Evolutionary conservation across 1,284 basidiomycete species (phyloP).

Genomic region (Ceratobasidium sp.): DNA sequence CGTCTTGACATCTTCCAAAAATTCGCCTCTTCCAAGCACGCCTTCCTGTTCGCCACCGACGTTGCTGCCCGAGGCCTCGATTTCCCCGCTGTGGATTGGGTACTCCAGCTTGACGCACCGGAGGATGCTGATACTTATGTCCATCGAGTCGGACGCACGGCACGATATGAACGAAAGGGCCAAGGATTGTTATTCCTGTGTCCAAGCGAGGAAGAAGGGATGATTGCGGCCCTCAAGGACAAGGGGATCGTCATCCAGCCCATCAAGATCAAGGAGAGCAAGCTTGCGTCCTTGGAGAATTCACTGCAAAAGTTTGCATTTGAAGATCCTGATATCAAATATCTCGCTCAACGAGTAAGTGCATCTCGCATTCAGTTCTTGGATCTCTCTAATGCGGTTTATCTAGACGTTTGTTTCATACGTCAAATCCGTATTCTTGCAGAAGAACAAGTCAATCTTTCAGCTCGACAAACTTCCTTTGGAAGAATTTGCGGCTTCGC

Average conservation of each 20-base stretch:
- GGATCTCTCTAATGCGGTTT: neutral
- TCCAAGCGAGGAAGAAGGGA: conserved; percentile 93
- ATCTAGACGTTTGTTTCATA: conserved; percentile 95
- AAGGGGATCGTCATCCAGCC: conserved; percentile 79
- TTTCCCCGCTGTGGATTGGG: conserved; percentile 98
- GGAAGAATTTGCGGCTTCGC: conserved; percentile 83
- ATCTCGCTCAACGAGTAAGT: conserved; percentile 88
- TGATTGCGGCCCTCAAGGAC: conserved; percentile 72
- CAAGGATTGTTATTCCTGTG: conserved; percentile 84
- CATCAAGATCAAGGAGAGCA: conserved; percentile 91
- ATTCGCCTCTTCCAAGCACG: conserved; percentile 80
- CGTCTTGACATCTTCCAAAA: conserved; percentile 82
- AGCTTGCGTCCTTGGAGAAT: conserved; percentile 84
- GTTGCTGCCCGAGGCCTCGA: conserved; percentile 96
- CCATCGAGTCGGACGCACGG: conserved; percentile 95
- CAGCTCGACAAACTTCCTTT: conserved; percentile 83
- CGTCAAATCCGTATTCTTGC: conserved; percentile 88
- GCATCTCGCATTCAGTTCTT: neutral
- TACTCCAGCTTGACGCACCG: conserved; percentile 95
- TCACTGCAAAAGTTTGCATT: conserved; percentile 94
- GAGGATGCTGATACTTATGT: conserved; percentile 99
- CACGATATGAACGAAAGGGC: conserved; percentile 90
- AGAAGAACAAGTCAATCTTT: conserved; percentile 94
- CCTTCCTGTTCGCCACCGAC: conserved; percentile 93
- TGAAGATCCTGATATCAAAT: conserved; percentile 96